These are phyloP conservation scores for Geotrichum australiense DNA, from an alignment of 1,139 yeast species.

Conservation along the genomic window DNA sequence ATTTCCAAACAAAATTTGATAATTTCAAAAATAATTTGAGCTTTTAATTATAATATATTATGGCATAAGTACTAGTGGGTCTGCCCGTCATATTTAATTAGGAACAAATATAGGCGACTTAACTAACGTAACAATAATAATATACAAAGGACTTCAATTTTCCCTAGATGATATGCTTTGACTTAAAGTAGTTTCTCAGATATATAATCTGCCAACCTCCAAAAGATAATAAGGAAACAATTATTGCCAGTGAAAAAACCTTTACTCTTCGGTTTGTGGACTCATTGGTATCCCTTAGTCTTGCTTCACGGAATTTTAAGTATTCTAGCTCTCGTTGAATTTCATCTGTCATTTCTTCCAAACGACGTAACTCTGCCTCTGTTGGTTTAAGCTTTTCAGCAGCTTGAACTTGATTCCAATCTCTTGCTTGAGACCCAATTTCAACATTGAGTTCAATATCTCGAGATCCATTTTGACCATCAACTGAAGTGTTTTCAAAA, in stretches of 20 bases:
- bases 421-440: slow-evolving; percentile 94
- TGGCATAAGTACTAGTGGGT: no score
- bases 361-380: slow-evolving; percentile 77
- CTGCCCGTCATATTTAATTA: no score
- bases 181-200: slow-evolving; percentile 86
- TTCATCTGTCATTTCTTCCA: slow-evolving; percentile 79
- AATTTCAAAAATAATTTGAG: no score
- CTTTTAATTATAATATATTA: no score
- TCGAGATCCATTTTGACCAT: slow-evolving; percentile 29
- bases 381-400: slow-evolving; percentile 88
- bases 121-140: no score
- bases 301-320: slow-evolving; percentile 78
- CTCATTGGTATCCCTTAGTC: slow-evolving; percentile 94
- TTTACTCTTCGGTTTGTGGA: slow-evolving; percentile 78
- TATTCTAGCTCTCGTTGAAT: slow-evolving; percentile 71
- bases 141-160: no score
- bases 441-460: slow-evolving; percentile 86
- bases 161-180: slow-evolving; percentile 83
- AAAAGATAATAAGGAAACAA: slow-evolving; percentile 62
- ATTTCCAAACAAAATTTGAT: no score
- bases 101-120: no score
- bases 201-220: slow-evolving; percentile 92
- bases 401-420: slow-evolving; percentile 93
- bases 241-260: slow-evolving; percentile 67
- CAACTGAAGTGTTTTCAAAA: slow-evolving; percentile 57